Conservation (phyloP, 345 rosid genomes). For the Murraya paniculata region DNA sequence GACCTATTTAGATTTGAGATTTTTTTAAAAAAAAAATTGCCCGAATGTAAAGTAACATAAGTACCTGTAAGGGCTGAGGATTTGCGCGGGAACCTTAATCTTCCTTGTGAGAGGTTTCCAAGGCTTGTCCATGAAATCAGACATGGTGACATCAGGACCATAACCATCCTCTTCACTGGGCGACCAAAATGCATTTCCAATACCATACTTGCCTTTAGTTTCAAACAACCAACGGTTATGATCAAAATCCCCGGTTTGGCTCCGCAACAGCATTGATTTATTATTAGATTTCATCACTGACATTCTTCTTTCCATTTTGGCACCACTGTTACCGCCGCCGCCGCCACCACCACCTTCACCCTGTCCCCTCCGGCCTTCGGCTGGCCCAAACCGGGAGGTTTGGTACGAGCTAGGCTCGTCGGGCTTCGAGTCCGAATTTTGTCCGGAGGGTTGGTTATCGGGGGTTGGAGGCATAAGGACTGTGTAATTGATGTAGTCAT, state of each 20-base stretch:
- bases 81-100: constrained; percentile 50
- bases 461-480: constrained; percentile 96
- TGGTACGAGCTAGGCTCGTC: constrained; percentile 20
- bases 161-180: constrained; percentile 36
- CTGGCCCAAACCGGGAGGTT: constrained; percentile 27
- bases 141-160: constrained; percentile 51
- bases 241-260: constrained; percentile 90
- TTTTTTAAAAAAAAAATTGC: too few relatives aligned
- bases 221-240: constrained; percentile 95
- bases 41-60: too few relatives aligned
- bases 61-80: constrained; percentile 87
- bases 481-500: constrained; percentile 82
- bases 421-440: constrained; percentile 29
- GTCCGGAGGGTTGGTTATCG: constrained; percentile 70
- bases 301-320: constrained; percentile 64
- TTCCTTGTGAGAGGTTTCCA: constrained; percentile 95
- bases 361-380: constrained; percentile 13
- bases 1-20: constrained; percentile 24
- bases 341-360: constrained; percentile 17
- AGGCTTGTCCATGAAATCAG: constrained; percentile 91
- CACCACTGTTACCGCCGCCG: constrained; percentile 6
- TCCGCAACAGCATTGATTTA: constrained; percentile 80
- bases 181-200: constrained; percentile 88
- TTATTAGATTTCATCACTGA: constrained; percentile 66
- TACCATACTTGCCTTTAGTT: constrained; percentile 64